These are phyloP conservation scores for Irpex sp. DNA, from an alignment of 1,284 basidiomycete species.

Conservation along the genomic window DNA sequence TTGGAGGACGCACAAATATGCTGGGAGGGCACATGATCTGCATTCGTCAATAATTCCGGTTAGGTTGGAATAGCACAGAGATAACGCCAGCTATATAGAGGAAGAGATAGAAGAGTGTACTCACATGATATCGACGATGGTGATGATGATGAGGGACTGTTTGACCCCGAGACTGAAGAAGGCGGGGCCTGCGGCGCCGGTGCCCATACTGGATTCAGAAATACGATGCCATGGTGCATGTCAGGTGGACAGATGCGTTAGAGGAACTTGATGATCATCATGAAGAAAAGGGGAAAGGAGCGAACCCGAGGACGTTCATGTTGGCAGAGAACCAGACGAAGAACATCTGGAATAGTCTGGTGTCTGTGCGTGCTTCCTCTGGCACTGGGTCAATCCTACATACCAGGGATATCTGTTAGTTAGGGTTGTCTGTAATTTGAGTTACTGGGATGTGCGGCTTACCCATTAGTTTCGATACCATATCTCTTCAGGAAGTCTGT, in stretches of 20 bases:
- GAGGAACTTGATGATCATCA: neutral
- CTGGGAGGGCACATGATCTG: conserved; percentile 33
- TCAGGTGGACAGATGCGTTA: neutral
- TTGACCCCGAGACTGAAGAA: conserved; percentile 55
- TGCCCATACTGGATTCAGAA: conserved; percentile 38
- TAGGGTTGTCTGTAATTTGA: neutral
- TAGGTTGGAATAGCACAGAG: too few species aligned
- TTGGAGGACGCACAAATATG: conserved; percentile 48
- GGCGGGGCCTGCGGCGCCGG: conserved; percentile 56
- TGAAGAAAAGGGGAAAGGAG: conserved; percentile 7
- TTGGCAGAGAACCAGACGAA: conserved; percentile 45
- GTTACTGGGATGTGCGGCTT: neutral
- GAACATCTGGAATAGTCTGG: conserved; percentile 35
- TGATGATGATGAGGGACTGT: conserved; percentile 45
- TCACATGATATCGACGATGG: conserved; percentile 56
- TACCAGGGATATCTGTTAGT: neutral
- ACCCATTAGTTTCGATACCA: conserved; percentile 31
- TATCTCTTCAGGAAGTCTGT: conserved; percentile 23
- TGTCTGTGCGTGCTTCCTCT: conserved; percentile 30
- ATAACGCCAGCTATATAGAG: too few species aligned
- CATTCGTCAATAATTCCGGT: neutral
- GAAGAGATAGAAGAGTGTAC: neutral
- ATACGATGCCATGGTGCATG: neutral
- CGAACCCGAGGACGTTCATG: conserved; percentile 54
- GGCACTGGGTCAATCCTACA: conserved; percentile 32